Base-by-base conservation (phyloP, 345 rosid species). In the Bruguiera sexangula region DNA sequence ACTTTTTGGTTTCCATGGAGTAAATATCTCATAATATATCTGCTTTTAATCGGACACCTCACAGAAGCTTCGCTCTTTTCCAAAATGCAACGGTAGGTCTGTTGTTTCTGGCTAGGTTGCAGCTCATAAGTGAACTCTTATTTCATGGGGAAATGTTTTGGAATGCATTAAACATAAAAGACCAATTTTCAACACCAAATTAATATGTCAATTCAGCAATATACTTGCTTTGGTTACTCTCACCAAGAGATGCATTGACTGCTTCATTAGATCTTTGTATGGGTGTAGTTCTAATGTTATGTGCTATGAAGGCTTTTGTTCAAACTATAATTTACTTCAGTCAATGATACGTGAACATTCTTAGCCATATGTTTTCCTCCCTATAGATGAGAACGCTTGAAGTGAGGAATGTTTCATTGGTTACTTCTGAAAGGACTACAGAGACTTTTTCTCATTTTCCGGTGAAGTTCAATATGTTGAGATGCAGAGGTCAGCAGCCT, bases 371-470 rank as follows among this genome's bases (percentile, higher is more conserved):
- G 16, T 51, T 31, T 32, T 69, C 57, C 8, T 51, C 67, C 53
- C 62, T 67, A 34, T 76, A 83, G 87, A 65, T 78, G 60, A 82
- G 62, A 68, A 83, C 89, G 27, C 58, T 83, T n/a, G 72, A 73
- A 82, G 85, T 83, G 16, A 78, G 80, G 71, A 85, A 83, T 71
- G 46, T 92, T 73, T 92, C 96, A 34, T 72, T 89, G 0, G 81
- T 85, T 75, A 93, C 97, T 62, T 78, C 89, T 11, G 87, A 86
- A 56, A 73, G 77, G 56, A 96, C 86, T 66, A 80, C 71, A 76
- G 81, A 75, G 97, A 88, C 81, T 92, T 92, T 73, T 92, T 92
- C 76, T 92, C 96, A 30, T 89, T 88, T 78, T 89, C 96, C 11
- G 96, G 97, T 16, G 93, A 92, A 63, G 85, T 92, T 48, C 74